phyloP scores from a whole-genome alignment of 352 stramenopile species.

The Phytophthora capsici region DNA sequence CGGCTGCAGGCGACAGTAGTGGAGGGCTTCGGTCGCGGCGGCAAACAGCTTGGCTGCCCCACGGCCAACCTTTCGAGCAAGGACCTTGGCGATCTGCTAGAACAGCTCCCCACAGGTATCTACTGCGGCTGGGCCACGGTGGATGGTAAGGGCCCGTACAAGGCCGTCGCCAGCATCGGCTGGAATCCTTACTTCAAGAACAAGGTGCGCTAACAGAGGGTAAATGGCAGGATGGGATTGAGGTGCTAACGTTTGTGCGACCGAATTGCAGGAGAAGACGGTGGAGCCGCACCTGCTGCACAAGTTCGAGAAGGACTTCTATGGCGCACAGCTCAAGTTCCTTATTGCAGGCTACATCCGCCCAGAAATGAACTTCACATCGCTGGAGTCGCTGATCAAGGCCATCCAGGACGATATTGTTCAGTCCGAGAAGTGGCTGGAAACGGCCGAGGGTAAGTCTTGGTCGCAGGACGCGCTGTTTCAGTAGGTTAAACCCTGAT shows the following conservation, averaged over 20 bases:
- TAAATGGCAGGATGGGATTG: neutral
- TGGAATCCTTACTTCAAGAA: slow-evolving; percentile 96
- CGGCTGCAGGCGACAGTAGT: slow-evolving; percentile 92
- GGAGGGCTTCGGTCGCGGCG: slow-evolving; percentile 93
- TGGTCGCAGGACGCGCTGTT: slow-evolving; percentile 55
- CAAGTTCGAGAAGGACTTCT: slow-evolving; percentile 95
- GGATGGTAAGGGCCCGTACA: slow-evolving; percentile 84
- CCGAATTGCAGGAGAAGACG: slow-evolving; percentile 89
- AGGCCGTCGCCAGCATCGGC: slow-evolving; percentile 97
- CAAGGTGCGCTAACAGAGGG: slow-evolving; percentile 60
- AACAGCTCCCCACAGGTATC: slow-evolving; percentile 89
- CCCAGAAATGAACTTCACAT: slow-evolving; percentile 94
- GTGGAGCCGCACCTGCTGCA: slow-evolving; percentile 96
- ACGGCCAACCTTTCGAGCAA: slow-evolving; percentile 95
- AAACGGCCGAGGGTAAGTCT: slow-evolving; percentile 60
- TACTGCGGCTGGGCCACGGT: slow-evolving; percentile 95
- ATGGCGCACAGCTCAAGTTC: slow-evolving; percentile 93
- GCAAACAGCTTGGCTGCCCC: slow-evolving; percentile 96
- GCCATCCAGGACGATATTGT: slow-evolving; percentile 91
- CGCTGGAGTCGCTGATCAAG: slow-evolving; percentile 92
- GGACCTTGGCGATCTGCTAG: slow-evolving; percentile 82
- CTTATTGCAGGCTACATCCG: slow-evolving; percentile 93
- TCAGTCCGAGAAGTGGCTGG: slow-evolving; percentile 73
- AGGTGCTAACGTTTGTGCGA: slow-evolving; percentile 5
- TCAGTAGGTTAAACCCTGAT: slow-evolving; percentile 31